Evolutionary conservation across 148 eudicot genomes (phyloP), one percentile per base, ranked within the genome.

Genomic region (Rhododendron henanense): DNA sequence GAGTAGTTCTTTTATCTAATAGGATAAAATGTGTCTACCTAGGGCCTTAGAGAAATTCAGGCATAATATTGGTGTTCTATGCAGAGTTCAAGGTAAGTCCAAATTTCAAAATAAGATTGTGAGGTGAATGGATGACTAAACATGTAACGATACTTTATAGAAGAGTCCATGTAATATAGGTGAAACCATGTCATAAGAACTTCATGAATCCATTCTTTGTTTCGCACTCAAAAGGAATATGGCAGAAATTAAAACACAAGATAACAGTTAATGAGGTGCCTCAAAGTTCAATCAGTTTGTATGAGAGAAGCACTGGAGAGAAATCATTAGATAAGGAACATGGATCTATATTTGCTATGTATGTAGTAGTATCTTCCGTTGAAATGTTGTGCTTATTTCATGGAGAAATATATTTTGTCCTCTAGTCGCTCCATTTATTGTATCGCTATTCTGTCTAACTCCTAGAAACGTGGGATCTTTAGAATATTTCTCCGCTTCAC

Each of bases 381-480:
- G 33, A 48, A 69, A n/a, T 41, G 16, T 78, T 79, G 1, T 44
- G 63, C 77, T 28, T 50, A 18, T 85, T 11, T 39, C 4, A 25
- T 5, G 47, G 39, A n/a, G 73, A 13, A 61, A 75, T 37, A 18
- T 35, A 21, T 81, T 55, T 25, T 57, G 15, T 57, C 16, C 11
- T 77, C 74, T 85, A 39, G 53, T 37, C n/a, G 57, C 67, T 85
- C 59, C 21, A 59, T 85, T 73, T 76, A 39, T 85, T 63, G 31
- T 41, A 21, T 63, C 3, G n/a, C 86, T 53, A 47, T 84, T 6
- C 79, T 57, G 47, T 78, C 35, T 44, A 78, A 59, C 25, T 18
- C 81, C 5, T 25, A 37, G 33, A n/a, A 55, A 61, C 78, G 81
- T 73, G 48, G 71, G 69, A 37, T 76, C 63, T 51, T 31, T 21